These are phyloP conservation scores for Barnettozyma sucrosica DNA, from an alignment of 805 yeast genomes.

Conservation along the genomic window DNA sequence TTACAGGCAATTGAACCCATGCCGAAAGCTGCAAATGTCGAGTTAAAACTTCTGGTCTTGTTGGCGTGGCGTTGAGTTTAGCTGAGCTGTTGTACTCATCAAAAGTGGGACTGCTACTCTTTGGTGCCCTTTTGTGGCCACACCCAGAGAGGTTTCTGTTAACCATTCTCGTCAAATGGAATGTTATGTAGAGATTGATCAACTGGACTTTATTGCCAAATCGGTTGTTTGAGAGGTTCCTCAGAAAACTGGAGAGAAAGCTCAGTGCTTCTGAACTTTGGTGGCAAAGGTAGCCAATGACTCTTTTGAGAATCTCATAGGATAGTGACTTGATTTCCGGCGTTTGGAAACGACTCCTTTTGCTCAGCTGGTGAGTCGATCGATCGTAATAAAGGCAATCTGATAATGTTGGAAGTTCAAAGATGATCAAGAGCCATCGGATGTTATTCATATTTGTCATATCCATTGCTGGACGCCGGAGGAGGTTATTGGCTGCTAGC, in stretches of 20 bases:
- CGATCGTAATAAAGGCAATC: slow-evolving; percentile 35
- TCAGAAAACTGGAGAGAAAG: slow-evolving; percentile 51
- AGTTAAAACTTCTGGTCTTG: background rate
- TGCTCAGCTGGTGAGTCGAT: slow-evolving; percentile 1
- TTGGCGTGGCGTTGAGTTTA: slow-evolving; percentile 7
- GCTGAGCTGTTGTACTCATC: slow-evolving; percentile 10
- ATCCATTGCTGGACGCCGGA: slow-evolving; percentile 42
- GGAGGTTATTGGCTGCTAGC: slow-evolving; percentile 41
- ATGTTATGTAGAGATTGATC: slow-evolving; percentile 71
- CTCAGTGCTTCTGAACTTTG: slow-evolving; percentile 34
- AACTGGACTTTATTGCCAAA: slow-evolving; percentile 57
- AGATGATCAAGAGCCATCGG: slow-evolving; percentile 56
- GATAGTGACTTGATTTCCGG: slow-evolving; percentile 50
- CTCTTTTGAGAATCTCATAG: slow-evolving; percentile 65
- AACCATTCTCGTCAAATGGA: slow-evolving; percentile 56
- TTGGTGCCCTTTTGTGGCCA: background rate
- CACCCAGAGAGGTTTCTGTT: slow-evolving; percentile 16
- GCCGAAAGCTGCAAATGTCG: background rate
- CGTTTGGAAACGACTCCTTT: slow-evolving; percentile 26
- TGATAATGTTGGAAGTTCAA: slow-evolving; percentile 62
- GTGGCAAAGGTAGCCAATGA: slow-evolving; percentile 62
- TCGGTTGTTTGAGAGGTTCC: slow-evolving; percentile 35
- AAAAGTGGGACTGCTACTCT: slow-evolving; percentile 9
- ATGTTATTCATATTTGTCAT: slow-evolving; percentile 38
- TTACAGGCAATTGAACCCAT: slow-evolving; percentile 10